Evolutionary conservation across 192 early-diverging fungal genomes (phyloP).

Genomic region (Backusella morwellensis): DNA sequence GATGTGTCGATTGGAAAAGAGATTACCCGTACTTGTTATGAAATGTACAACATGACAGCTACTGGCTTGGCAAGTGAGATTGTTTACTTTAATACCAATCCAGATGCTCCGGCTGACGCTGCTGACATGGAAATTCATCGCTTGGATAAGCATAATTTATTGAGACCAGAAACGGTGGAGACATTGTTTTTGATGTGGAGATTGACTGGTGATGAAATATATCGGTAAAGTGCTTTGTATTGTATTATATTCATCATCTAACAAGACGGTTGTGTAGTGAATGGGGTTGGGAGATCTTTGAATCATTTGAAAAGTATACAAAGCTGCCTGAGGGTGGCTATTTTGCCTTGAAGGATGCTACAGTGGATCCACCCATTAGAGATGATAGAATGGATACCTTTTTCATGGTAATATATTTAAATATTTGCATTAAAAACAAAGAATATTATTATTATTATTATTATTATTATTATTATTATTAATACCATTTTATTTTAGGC

Average conservation of each 20-base stretch:
- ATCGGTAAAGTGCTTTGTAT: conserved; percentile 53
- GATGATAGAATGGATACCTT: conserved; percentile 85
- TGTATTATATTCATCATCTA: neutral
- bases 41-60: conserved; percentile 77
- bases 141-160: conserved; percentile 70
- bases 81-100: conserved; percentile 62
- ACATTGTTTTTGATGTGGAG: conserved; percentile 85
- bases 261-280: conserved; percentile 39
- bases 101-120: conserved; percentile 25
- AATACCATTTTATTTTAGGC: conserved; percentile 49
- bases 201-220: conserved; percentile 80
- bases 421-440: neutral
- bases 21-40: conserved; percentile 70
- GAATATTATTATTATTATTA: too few relatives aligned
- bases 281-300: conserved; percentile 87
- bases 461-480: too few relatives aligned
- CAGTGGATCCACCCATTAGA: conserved; percentile 35
- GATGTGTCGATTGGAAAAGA: conserved; percentile 78
- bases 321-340: conserved; percentile 64
- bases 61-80: conserved; percentile 87
- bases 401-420: conserved; percentile 44
- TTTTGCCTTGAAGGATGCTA: conserved; percentile 60
- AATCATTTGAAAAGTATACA: conserved; percentile 77
- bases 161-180: conserved; percentile 91
- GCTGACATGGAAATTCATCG: conserved; percentile 66